Conservation (phyloP, 345 rosid species). For the Boechera retrofracta region DNA sequence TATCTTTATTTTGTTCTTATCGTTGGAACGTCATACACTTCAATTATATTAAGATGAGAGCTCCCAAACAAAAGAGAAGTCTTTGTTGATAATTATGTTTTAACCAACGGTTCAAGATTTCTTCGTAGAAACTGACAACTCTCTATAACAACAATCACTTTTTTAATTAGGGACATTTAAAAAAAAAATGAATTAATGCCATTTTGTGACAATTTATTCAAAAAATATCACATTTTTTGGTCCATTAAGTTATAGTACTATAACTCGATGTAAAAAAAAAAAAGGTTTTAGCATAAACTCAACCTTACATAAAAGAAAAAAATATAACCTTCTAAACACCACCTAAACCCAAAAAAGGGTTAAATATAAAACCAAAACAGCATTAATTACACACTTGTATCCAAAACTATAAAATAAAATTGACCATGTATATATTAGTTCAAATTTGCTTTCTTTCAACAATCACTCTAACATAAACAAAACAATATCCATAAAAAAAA, state of each 20-base stretch:
- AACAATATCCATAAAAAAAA: not conserved
- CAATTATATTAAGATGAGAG: slow-evolving; percentile 15
- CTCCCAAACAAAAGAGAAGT: slow-evolving; percentile 7
- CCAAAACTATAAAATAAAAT: not conserved
- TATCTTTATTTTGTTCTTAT: slow-evolving; percentile 21
- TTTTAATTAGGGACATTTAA: not conserved
- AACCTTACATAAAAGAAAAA: not conserved
- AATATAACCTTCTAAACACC: not conserved
- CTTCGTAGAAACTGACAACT: slow-evolving; percentile 24
- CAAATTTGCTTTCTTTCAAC: not conserved
- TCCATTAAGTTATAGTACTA: not conserved
- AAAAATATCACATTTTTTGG: not conserved
- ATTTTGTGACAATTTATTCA: not conserved
- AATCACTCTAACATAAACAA: not conserved
- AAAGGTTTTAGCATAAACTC: not conserved
- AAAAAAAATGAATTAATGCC: not conserved
- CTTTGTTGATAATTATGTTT: slow-evolving; percentile 22
- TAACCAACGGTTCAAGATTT: slow-evolving; percentile 7
- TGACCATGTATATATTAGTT: not conserved
- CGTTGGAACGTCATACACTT: slow-evolving; percentile 13
- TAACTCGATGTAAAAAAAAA: not conserved
- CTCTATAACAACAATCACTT: not conserved
- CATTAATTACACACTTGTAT: not conserved
- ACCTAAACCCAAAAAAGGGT: too few species aligned
- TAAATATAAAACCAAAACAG: not conserved